These are phyloP conservation scores for Fomitopsis serialis DNA, from an alignment of 768 basidiomycete species.

Conservation along the genomic window DNA sequence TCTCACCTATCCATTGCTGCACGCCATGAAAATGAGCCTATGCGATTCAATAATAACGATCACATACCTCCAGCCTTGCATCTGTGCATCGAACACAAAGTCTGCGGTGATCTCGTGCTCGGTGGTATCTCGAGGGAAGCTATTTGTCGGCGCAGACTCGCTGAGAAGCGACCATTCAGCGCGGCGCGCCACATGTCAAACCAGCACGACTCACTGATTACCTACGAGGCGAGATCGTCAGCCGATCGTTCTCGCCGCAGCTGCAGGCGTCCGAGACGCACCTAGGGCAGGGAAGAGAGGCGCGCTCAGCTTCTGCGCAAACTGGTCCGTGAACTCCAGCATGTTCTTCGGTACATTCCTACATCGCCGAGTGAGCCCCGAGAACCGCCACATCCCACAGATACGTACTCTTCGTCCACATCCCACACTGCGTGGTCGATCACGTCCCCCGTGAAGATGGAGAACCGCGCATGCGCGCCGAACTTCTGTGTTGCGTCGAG, in stretches of 20 bases:
- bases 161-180: conserved; percentile 22
- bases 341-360: conserved; percentile 43
- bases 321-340: conserved; percentile 40
- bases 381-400: too few species aligned
- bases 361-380: not conserved
- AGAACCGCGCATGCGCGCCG: conserved; percentile 36
- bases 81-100: conserved; percentile 54
- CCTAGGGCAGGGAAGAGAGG: conserved; percentile 50
- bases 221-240: not conserved
- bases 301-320: conserved; percentile 32
- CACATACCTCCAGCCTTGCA: conserved; percentile 43
- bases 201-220: conserved; percentile 46
- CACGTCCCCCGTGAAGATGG: conserved; percentile 63
- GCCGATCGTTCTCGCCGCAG: not conserved
- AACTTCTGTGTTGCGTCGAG: conserved; percentile 34
- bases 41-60: not conserved
- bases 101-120: conserved; percentile 32
- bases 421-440: conserved; percentile 54
- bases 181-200: not conserved
- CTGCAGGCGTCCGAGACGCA: conserved; percentile 12
- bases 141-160: conserved; percentile 53
- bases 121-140: conserved; percentile 46
- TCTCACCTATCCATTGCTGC: conserved; percentile 42
- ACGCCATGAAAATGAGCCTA: not conserved
- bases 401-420: conserved; percentile 38